Evolutionary conservation across 768 basidiomycete genomes (phyloP), one percentile per base, ranked within the genome.

Genomic region (Glaciozyma antarctica): DNA sequence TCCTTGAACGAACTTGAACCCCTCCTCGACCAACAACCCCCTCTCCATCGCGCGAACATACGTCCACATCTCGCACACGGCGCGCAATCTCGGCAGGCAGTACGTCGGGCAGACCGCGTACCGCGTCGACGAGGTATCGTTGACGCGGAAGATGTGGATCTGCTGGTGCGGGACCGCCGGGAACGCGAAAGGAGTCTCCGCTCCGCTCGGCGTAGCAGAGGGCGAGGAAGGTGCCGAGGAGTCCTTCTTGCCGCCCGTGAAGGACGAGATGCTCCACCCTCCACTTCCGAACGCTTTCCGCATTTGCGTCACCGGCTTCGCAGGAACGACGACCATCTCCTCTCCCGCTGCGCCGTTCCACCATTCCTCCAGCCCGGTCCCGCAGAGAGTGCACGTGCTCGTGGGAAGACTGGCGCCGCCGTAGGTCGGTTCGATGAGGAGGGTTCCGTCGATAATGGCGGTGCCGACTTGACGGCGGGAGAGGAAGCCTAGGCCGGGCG

Each of bases 401-500:
- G 49, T 47, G 1, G 69, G 63, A 12, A 72, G 43, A 13, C 62
- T 60, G 41, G 32, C 13, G 44, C 61, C 58, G 5, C 47, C 28
- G 22, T 58, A 61, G 10, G 65, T 58, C 5, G 94, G 93, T 74
- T 98, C 94, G 59, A 99, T 85, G 19, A 82, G 84, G 34, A 99
- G 82, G 73, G 92, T 88, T 0, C 90, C 90, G 13, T 81, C 83
- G 69, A 97, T 84, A 64, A 99, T 88, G 8, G 94, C 94, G 30
- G 84, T 78, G 5, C 86, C 81, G 28, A 98, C 87, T 6, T 85
- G 85, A 34, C 91, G 85, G 32, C 92, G 83, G 21, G 88, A 87
- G n/a, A 98, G 81, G 88, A 90, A 98, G 73, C 89, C 92, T 43
- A 99, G 79, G 17, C 91, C 88, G 0, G 93, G 90, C 0, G 95